phyloP scores from a whole-genome alignment of 331 rosid species.

The Rhamnella rubrinervis region DNA sequence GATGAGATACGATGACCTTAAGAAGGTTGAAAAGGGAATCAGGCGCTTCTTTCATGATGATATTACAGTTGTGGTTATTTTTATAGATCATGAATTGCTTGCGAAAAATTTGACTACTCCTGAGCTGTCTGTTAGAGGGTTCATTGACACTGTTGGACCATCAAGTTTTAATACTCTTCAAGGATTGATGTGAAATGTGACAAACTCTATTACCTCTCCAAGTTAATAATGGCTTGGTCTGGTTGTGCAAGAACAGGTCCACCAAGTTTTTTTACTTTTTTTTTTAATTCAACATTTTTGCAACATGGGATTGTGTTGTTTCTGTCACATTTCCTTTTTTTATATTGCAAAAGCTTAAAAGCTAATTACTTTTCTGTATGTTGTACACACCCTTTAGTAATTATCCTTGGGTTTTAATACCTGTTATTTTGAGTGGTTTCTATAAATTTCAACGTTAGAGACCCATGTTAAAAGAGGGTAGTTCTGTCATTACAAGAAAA shows the following conservation, averaged over 20 bases:
- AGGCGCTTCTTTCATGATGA: conserved; percentile 79
- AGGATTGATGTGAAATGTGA: conserved; percentile 35
- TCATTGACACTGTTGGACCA: conserved; percentile 59
- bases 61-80: conserved; percentile 71
- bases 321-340: conserved; percentile 27
- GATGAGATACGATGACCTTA: conserved; percentile 70
- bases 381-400: background rate
- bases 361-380: conserved; percentile 18
- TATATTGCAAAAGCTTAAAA: conserved; percentile 19
- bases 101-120: conserved; percentile 46
- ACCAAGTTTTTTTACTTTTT: background rate
- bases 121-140: conserved; percentile 71
- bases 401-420: background rate
- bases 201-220: background rate
- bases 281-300: conserved; percentile 41
- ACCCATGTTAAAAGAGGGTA: too few species aligned
- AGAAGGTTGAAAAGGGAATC: conserved; percentile 63
- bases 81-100: conserved; percentile 58
- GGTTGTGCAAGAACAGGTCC: conserved; percentile 22
- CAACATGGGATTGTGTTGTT: conserved; percentile 46
- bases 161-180: conserved; percentile 54
- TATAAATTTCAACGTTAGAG: too few species aligned
- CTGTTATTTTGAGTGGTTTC: too few species aligned
- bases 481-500: too few species aligned
- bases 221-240: conserved; percentile 24